Evolutionary conservation across 2,329 filamentous ascomycete genomes (phyloP).

Genomic region (Knufia petricola): DNA sequence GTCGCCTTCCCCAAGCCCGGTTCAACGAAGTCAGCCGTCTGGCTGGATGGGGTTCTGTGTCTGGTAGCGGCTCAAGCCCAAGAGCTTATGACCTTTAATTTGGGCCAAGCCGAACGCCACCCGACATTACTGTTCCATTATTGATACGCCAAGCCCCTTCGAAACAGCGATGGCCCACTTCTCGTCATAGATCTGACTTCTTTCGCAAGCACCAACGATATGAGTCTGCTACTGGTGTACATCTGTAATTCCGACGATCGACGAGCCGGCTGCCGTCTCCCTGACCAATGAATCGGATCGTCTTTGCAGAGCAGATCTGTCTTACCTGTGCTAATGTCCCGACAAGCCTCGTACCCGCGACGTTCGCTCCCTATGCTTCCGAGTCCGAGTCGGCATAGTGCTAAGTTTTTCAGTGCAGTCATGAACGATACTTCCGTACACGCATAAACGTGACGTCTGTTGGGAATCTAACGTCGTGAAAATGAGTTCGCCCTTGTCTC

Average conservation of each 20-base stretch:
- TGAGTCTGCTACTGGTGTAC: too few relatives aligned
- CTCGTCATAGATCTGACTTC: neutral
- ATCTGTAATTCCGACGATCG: neutral
- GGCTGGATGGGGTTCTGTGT: neutral
- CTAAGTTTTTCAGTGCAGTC: neutral
- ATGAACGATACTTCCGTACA: neutral
- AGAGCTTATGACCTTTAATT: neutral
- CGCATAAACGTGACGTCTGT: neutral
- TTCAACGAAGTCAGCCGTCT: too few relatives aligned
- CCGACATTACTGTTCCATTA: too few relatives aligned
- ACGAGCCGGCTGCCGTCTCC: neutral
- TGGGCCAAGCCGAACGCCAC: neutral
- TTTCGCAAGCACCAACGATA: too few relatives aligned
- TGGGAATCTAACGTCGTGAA: neutral
- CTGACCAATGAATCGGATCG: neutral
- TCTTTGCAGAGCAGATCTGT: neutral
- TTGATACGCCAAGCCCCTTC: neutral
- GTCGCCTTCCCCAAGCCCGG: too few relatives aligned
- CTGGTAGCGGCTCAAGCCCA: neutral
- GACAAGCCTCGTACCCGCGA: neutral
- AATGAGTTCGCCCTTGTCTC: neutral
- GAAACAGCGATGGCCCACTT: neutral
- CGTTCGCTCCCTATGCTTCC: neutral
- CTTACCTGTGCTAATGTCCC: neutral
- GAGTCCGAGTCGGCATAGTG: neutral